Base-by-base conservation (phyloP, 2,329 filamentous ascomycete genomes). In the Coniochaeta sp. region DNA sequence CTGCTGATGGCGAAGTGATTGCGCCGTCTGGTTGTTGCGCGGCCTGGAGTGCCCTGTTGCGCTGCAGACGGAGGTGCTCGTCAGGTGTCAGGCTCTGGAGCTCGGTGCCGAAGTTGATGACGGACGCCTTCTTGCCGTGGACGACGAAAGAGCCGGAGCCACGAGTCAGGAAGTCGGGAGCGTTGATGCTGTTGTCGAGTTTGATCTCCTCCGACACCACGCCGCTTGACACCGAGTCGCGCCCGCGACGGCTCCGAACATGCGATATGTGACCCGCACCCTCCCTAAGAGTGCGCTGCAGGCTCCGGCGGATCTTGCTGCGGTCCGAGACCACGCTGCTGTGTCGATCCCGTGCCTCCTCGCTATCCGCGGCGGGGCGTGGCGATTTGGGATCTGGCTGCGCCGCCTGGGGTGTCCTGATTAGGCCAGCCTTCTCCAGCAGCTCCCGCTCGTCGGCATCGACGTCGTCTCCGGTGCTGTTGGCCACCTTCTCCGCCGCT, bases 91-190 rank as follows among this genome's bases (percentile, higher is more conserved):
- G 85, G 61, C 83, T 88, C 68, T 93, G 88, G 77, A 96, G 87
- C 67, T 96, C 93, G n/a, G 88, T 87, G 9, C 93, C 92, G 71
- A 99, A 96, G n/a, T 91, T 96, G 66, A 99, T 91, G 60, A 99
- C 90, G 1, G 92, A 96, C 2, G 95, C 95, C 74, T 99, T 98
- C 78, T 98, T 99, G 62, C 95, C 93, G 69, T 99, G 95, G 4
- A 99, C 88, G 4, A 95, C 96, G 72, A 99, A 99, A 67, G 91
- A 96, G 5, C 91, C 91, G 14, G 90, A 86, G 14, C 89, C 89
- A 55, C 95, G 86, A 7, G 89, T 80, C 14, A 99, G 80, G 12
- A 89, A 86, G 65, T 91, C 89, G 40, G 69, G 62, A 70, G 89
- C 77, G 75, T 82, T 68, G 63, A 72, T 36, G 52, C 36, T 6